Evolutionary conservation across 2,329 filamentous ascomycete species (phyloP), one percentile per base, ranked within the genome.

Genomic region (Periconia sp.): DNA sequence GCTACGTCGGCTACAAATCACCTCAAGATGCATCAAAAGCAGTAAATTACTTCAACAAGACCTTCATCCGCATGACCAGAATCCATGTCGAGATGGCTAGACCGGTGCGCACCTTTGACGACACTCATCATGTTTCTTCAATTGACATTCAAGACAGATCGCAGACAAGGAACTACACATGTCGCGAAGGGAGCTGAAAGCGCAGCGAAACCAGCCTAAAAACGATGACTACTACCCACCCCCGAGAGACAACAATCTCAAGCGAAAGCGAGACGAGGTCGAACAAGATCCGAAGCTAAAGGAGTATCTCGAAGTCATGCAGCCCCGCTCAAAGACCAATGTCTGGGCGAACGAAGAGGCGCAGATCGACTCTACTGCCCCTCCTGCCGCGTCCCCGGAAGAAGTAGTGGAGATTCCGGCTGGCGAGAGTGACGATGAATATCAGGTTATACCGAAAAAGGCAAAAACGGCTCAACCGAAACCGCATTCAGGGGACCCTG

Each of bases 31-130:
- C 94, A 52, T 80, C 84, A 53, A 85, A 87, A 69, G 93, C 94
- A 43, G 89, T 95, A 72, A 92, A 90, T 75, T 96, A 96, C 79
- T 97, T 97, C 81, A 92, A 99, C 80, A 91, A 85, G 72, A 88
- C 92, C 59, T 99, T 92, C 76, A 91, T 99, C 66, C 91, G 92
- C 65, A 94, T 97, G 90, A 96, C 92, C 53, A 95, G 88, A 79
- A 92, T 99, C 66, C 83, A 82, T 30, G 94, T 97, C 57, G 92
- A 97, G 77, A 79, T 94, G 68, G 94, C 94, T 52, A 87, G 85
- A 72, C 88, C 94, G 55, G 89, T 95, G 79, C 71, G 83, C 56
- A 20, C 46, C 33, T 52, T 13, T 31, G 3, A 6, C 11, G 14
- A 42, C 23, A 27, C 8, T 27, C 23, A 27, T 8, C 23, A 27